Evolutionary conservation across 306 rosid genomes (phyloP), one percentile per base, ranked within the genome.

Genomic region (Leucaena leucocephala): DNA sequence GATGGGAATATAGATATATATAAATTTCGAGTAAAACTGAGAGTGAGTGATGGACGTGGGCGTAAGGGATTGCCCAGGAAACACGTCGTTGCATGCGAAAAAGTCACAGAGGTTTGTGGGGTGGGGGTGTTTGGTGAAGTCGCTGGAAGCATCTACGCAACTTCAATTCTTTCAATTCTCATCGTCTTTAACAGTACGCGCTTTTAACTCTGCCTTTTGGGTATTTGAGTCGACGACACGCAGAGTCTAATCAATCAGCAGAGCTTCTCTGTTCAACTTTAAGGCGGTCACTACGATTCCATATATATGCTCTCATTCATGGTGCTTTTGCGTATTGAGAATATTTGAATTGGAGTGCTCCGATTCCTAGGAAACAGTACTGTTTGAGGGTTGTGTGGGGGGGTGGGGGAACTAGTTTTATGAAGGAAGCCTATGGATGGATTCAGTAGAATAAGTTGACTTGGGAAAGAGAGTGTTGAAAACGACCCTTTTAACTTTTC

Each of bases 131-230:
- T 67, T 35, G 43, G 19, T 57, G 59, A 67, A 52, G 45, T 82
- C 44, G 72, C 40, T 72, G 42, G 82, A 82, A 82, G 79, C 70
- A 76, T 76, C 84, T 44, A 50, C 58, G 84, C 57, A 76, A 72
- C 35, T 27, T 1, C 27, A 27, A 27, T 27, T 27, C 27, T 27
- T n/a, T 16, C 61, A 50, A 50, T 2, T 17, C 5, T 11, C 49
- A 45, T 45, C 5, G 4, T 27, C 4, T 45, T 3, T 0, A 45
- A 17, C 22, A 1, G 27, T 17, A n/a, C 84, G 27, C 84, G 81
- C 64, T 71, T 68, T 80, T 22, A 27, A 22, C 38, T 3, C 7
- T 27, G 61, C 22, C 27, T 4, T 59, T 16, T 27, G 27, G 27
- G 27, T 27, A 17, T 46, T 12, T 1, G 52, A 13, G 52, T 46